Percentiles rank a stretch among this genome's conserved stretches.
Evolutionary conservation across 371 early-diverging fungal genomes (phyloP).

Genomic region (Lichtheimia corymbifera): DNA sequence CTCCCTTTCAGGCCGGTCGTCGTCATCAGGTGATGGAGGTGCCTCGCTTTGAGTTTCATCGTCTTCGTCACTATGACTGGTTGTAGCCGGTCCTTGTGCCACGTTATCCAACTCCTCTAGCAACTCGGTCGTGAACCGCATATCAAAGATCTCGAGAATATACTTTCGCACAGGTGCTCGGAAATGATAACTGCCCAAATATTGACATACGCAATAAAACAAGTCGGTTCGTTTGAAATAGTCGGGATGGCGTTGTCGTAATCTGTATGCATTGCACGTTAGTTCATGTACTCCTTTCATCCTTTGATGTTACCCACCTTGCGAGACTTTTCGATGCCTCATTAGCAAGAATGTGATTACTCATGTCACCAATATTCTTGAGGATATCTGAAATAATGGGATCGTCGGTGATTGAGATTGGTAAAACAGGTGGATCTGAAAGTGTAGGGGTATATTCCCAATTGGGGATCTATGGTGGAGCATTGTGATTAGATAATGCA

Average conservation of each 20-base stretch:
- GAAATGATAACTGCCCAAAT: conserved; percentile 73
- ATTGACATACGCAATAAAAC: conserved; percentile 64
- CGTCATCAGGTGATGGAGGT: background rate
- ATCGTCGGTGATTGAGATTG: conserved; percentile 44
- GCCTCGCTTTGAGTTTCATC: background rate
- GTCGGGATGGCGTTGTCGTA: conserved; percentile 53
- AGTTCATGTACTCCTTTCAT: background rate
- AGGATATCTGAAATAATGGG: conserved; percentile 68
- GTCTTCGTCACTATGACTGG: background rate
- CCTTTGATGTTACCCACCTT: conserved; percentile 32
- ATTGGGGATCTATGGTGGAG: conserved; percentile 52
- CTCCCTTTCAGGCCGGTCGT: background rate
- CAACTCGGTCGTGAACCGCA: conserved; percentile 50
- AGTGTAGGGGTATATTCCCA: conserved; percentile 58
- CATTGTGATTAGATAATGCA: background rate
- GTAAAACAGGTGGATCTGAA: conserved; percentile 49
- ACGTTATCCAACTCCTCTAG: conserved; percentile 34
- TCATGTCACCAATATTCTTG: conserved; percentile 76
- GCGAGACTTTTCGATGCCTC: conserved; percentile 74
- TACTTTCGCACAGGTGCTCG: conserved; percentile 76
- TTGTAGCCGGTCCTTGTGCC: background rate
- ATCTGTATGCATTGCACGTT: conserved; percentile 12
- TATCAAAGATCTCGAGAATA: conserved; percentile 80
- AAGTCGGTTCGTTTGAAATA: conserved; percentile 60
- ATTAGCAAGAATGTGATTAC: conserved; percentile 85